These are phyloP conservation scores for Gypsophila paniculata DNA, from an alignment of 179 eudicot genomes.

Conservation along the genomic window DNA sequence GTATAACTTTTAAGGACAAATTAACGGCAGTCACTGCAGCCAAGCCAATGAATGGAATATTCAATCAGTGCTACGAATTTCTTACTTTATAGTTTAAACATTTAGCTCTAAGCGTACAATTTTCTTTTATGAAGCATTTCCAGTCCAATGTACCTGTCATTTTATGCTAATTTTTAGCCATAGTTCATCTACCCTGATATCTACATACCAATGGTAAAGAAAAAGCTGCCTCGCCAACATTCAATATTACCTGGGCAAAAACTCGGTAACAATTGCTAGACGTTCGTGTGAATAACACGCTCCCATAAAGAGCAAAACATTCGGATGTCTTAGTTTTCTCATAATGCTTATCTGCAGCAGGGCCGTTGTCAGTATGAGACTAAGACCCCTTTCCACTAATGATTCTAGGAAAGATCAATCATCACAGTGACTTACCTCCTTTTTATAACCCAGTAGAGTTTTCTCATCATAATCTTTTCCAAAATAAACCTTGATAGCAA, in stretches of 20 bases:
- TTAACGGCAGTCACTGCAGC: neutral
- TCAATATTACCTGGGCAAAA: constrained; percentile 53
- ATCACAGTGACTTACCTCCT: constrained; percentile 43
- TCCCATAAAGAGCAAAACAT: constrained; percentile 80
- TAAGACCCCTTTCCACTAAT: neutral
- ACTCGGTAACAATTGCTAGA: constrained; percentile 74
- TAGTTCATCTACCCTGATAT: neutral
- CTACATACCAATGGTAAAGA: neutral
- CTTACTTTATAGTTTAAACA: constrained; percentile 4
- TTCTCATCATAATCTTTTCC: constrained; percentile 53
- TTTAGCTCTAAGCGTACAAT: neutral
- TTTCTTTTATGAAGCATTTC: neutral
- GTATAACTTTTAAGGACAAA: neutral
- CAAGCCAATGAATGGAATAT: neutral
- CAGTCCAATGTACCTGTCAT: neutral
- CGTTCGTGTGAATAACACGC: constrained; percentile 62
- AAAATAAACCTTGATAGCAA: constrained; percentile 59
- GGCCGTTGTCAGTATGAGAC: neutral
- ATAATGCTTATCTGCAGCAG: constrained; percentile 56
- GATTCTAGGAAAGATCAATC: neutral
- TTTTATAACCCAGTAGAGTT: constrained; percentile 51
- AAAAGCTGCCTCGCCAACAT: neutral
- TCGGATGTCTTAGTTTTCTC: constrained; percentile 74
- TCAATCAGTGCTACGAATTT: neutral
- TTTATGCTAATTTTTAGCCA: neutral